Base-by-base conservation (phyloP, 306 rosid species). In the Carpinus viminea region DNA sequence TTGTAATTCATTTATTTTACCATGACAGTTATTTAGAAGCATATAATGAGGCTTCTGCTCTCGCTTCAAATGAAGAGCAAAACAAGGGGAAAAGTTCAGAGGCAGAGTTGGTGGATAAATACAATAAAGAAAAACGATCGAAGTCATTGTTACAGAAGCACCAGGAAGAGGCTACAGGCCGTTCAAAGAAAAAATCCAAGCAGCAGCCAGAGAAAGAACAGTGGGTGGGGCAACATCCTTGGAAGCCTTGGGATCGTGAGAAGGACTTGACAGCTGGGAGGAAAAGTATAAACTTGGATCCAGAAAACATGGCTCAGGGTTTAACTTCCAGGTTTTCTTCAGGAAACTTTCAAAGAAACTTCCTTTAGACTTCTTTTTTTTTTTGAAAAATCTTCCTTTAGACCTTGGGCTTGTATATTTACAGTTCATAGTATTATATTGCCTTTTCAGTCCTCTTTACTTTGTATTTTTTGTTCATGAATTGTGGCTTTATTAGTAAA, bases 241-340 rank as follows among this genome's bases (percentile, higher is more conserved):
- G 99, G 97, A 95, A 93, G 84, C 99, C 98, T 79, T 93, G 93
- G 93, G 98, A 95, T 85, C 93, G 99, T 72, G 98, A 95, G 75
- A 92, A 88, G 87, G 99, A 92, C 79, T 84, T 95, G 80, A 70
- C 88, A 5, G 91, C 92, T 72, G 97, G 98, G 80, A 87, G 97
- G 85, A 83, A 89, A 76, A 87, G 50, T 80, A 68, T 95, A 64
- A 91, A 90, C 36, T 47, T 95, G 10, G 98, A 95, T 86, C 69
- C 92, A 3, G 88, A 91, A 73, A 81, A 86, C 90, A 92, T 90
- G 97, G 16, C 87, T 72, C 73, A 90, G 76, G 97, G 87, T 61
- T 85, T 95, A 69, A 68, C 92, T 21, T 95, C 97, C 8, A 88
- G 91, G 86, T 95, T 95, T 87, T 89, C 97, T 46, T 84, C 93